These are phyloP conservation scores for Neofusicoccum ribis DNA, from an alignment of 2,329 filamentous ascomycete species.

Conservation along the genomic window DNA sequence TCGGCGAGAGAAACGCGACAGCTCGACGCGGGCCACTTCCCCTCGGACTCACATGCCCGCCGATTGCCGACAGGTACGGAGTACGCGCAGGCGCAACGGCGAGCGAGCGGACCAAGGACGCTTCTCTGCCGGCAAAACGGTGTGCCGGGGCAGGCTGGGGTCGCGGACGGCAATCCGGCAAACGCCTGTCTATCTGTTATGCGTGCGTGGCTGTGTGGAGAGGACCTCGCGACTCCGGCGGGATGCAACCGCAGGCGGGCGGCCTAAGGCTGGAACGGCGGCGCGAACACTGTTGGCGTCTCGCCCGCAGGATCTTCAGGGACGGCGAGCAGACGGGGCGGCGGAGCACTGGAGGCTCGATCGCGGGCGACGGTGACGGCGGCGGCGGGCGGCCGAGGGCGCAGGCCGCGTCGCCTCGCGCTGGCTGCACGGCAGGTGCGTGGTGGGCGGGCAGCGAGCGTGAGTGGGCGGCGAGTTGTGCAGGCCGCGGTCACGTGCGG, in stretches of 20 bases:
- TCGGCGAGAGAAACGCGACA: background rate
- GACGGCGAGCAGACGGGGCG: background rate
- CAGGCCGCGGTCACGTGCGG: background rate
- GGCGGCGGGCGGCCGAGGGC: background rate
- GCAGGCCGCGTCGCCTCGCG: background rate
- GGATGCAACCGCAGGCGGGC: background rate
- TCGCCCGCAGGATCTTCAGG: constrained; percentile 8
- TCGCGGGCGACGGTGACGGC: too few species aligned
- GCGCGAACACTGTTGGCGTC: background rate
- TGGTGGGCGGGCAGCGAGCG: background rate
- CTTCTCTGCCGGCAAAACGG: constrained; percentile 6
- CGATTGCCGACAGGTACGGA: background rate
- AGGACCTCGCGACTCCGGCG: background rate
- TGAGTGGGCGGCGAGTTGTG: background rate
- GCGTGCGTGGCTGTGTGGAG: background rate
- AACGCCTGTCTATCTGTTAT: background rate
- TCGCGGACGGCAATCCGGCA: background rate
- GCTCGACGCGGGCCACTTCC: background rate
- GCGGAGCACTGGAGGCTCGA: too few species aligned
- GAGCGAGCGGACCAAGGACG: background rate
- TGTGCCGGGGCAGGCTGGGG: background rate
- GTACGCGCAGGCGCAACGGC: background rate
- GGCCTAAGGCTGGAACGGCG: constrained; percentile 4
- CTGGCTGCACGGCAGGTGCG: too few species aligned
- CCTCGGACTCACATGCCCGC: background rate